Evolutionary conservation across 179 eudicot genomes (phyloP).

Genomic region (Sideroxylon spinosum): DNA sequence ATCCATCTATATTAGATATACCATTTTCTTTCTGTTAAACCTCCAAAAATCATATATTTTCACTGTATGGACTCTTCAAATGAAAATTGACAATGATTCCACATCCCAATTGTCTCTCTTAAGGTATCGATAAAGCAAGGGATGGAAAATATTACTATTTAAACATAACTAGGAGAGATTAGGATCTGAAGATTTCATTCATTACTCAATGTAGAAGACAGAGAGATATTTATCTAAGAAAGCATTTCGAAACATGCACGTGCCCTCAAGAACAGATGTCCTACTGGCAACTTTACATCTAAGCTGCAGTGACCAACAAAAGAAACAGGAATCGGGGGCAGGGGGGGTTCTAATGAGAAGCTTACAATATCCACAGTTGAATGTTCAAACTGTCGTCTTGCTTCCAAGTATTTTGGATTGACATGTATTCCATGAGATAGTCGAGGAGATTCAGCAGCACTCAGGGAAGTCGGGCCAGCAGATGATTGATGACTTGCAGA

Average conservation of each 20-base stretch:
- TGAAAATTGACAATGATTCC: neutral
- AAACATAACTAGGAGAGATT: neutral
- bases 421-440: slow-evolving; percentile 94
- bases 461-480: slow-evolving; percentile 38
- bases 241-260: neutral
- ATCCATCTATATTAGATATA: neutral
- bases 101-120: neutral
- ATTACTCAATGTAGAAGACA: neutral
- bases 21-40: neutral
- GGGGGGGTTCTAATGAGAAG: slow-evolving; percentile 9
- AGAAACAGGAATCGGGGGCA: slow-evolving; percentile 1
- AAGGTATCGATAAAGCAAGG: neutral
- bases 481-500: slow-evolving; percentile 50
- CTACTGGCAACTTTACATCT: neutral
- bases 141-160: neutral
- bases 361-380: slow-evolving; percentile 57
- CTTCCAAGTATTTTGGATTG: slow-evolving; percentile 90
- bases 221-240: neutral
- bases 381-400: slow-evolving; percentile 60
- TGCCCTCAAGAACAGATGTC: neutral
- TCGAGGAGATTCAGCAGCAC: slow-evolving; percentile 85
- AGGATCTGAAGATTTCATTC: neutral
- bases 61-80: neutral
- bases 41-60: neutral
- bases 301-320: slow-evolving; percentile 1